Base-by-base conservation (phyloP, 495 filamentous ascomycete species). In the Thozetella sp. region DNA sequence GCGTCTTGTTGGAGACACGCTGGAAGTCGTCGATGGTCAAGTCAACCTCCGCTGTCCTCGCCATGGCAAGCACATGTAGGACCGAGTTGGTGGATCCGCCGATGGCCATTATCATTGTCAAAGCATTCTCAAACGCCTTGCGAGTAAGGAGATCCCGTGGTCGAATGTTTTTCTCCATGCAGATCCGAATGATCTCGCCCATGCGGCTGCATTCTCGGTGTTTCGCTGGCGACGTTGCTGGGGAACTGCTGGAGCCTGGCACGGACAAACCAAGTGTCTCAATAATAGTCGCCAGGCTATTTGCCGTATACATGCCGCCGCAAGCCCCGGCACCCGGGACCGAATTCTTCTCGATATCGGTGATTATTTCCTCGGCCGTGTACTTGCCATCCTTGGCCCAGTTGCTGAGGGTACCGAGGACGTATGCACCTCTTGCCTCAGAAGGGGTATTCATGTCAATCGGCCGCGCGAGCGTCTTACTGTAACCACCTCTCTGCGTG, bases 271-370 rank as follows among this genome's bases (percentile, higher is more conserved):
- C 95, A 91, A 99, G 96, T 4, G 93, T 90, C 73, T 99, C 95
- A 61, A 99, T 93, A 13, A 93, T 93, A 0, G 93, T 96, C 3
- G 92, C 92, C 93, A 99, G 96, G 1, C 95, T 97, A 72, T 99
- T 99, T 55, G 95, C 95, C 2, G 95, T 99, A 73, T 90, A 85
- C 91, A 99, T 99, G 51, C 95, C 95, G 63, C 95, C 95, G 66
- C 95, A 99, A 17, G 93, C 93, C 30, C 94, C 94, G 13, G 90
- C 87, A 13, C 91, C 93, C 22, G 95, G 95, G 71, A 94, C 97
- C 2, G 94, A 87, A 63, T 97, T 80, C 51, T 80, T 81, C 74
- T 96, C 91, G 26, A 99, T 82, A 70, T 97, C 95, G 52, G 88
- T 86, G 80, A 97, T 86, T 57, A 97, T 83, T 45, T 97, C 91